phyloP scores from a whole-genome alignment of 306 rosid genomes.

The Morella rubra region DNA sequence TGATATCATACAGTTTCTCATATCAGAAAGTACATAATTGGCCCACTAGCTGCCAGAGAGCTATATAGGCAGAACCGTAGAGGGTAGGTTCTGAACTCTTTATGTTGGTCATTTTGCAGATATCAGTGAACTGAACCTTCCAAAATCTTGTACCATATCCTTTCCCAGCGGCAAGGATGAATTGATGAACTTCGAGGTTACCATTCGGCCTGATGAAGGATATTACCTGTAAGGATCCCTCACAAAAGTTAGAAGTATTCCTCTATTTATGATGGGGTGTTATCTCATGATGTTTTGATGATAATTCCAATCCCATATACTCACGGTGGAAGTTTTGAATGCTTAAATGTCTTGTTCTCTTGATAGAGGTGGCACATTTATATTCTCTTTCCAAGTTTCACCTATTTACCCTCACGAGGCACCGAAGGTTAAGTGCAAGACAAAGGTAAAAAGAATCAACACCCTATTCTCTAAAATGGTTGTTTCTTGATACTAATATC shows the following conservation, averaged over 20 bases:
- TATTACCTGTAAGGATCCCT: slow-evolving; percentile 45
- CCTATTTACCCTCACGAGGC: slow-evolving; percentile 63
- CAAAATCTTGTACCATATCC: slow-evolving; percentile 47
- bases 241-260: neutral
- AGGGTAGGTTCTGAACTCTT: neutral
- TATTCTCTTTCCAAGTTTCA: slow-evolving; percentile 55
- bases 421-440: slow-evolving; percentile 66
- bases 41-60: neutral
- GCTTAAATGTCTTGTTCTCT: neutral
- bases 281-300: neutral
- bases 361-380: slow-evolving; percentile 53
- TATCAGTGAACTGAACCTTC: slow-evolving; percentile 55
- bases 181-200: slow-evolving; percentile 62
- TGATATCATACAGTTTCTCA: neutral
- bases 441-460: slow-evolving; percentile 39
- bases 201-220: slow-evolving; percentile 61
- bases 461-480: neutral
- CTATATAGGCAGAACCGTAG: neutral
- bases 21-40: neutral
- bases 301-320: neutral
- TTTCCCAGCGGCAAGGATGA: slow-evolving; percentile 65
- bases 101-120: slow-evolving; percentile 31
- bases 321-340: neutral
- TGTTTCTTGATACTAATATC: neutral
- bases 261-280: neutral